These are phyloP conservation scores for Solanum paucissectum DNA, from an alignment of 257 asterid genomes.

Conservation along the genomic window DNA sequence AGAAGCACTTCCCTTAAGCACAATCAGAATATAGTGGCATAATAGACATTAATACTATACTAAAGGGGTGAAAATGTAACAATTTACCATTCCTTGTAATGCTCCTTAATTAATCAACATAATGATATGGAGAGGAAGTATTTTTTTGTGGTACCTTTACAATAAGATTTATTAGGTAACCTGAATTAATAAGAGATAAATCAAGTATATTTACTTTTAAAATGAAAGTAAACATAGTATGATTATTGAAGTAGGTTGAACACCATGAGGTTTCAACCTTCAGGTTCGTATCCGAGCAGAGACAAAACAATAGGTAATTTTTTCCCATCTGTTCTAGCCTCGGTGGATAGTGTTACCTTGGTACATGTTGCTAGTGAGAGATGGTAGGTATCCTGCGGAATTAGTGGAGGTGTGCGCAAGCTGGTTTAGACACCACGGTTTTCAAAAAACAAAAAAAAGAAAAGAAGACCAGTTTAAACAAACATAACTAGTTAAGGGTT, in stretches of 20 bases:
- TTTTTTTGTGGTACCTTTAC: neutral
- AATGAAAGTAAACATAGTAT: neutral
- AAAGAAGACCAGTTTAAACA: neutral
- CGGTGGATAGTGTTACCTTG: neutral
- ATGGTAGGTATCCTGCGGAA: neutral
- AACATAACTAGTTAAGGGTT: neutral
- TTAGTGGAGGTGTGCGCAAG: neutral
- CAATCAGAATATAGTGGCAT: neutral
- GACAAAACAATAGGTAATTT: neutral
- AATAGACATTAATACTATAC: neutral
- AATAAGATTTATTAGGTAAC: neutral
- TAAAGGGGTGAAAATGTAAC: neutral
- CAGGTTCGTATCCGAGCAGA: neutral
- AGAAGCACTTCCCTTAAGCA: neutral
- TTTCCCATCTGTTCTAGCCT: neutral
- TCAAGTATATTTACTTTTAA: neutral
- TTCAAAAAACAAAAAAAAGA: neutral
- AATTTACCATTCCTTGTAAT: neutral
- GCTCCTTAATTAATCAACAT: neutral
- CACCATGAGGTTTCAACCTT: neutral
- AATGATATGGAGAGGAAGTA: neutral
- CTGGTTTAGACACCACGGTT: neutral
- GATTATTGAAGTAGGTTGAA: neutral
- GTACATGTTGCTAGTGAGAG: neutral
- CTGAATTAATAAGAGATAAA: neutral